phyloP scores from a whole-genome alignment of 2,329 filamentous ascomycete genomes.

The Fusarium austroafricanum region DNA sequence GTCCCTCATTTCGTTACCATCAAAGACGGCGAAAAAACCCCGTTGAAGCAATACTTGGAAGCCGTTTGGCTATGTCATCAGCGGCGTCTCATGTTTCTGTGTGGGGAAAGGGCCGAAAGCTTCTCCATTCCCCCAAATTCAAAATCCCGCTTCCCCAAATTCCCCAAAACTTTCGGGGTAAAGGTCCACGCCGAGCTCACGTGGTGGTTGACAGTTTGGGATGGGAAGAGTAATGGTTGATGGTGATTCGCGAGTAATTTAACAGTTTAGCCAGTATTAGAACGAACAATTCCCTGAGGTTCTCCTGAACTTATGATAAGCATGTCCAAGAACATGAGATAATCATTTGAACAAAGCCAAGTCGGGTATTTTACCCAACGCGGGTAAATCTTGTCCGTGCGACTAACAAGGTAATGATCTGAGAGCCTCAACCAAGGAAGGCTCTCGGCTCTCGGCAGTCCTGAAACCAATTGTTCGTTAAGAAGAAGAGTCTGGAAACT shows the following conservation, averaged over 20 bases:
- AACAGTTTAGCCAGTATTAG: too few relatives aligned
- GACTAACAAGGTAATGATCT: constrained; percentile 10
- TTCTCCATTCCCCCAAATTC: constrained; percentile 24
- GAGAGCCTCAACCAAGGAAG: background rate
- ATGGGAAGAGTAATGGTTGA: too few relatives aligned
- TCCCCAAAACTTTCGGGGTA: constrained; percentile 40
- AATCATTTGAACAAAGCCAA: constrained; percentile 4
- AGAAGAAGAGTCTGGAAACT: background rate
- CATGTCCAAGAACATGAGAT: background rate
- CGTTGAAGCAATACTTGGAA: background rate
- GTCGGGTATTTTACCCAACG: constrained; percentile 1
- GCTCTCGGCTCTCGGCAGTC: background rate
- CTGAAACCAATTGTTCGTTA: background rate
- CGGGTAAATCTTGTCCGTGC: background rate
- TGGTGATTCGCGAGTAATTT: too few relatives aligned
- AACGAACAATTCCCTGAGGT: too few relatives aligned
- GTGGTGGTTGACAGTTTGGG: background rate
- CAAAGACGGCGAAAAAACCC: background rate
- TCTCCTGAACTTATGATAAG: background rate
- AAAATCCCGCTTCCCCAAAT: constrained; percentile 7
- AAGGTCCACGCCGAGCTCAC: background rate
- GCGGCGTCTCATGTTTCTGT: constrained; percentile 26
- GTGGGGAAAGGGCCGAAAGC: constrained; percentile 44
- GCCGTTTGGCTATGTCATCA: constrained; percentile 23
- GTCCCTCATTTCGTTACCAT: background rate